These are phyloP conservation scores for Begonia fuchsioides DNA, from an alignment of 306 rosid genomes.

Conservation along the genomic window DNA sequence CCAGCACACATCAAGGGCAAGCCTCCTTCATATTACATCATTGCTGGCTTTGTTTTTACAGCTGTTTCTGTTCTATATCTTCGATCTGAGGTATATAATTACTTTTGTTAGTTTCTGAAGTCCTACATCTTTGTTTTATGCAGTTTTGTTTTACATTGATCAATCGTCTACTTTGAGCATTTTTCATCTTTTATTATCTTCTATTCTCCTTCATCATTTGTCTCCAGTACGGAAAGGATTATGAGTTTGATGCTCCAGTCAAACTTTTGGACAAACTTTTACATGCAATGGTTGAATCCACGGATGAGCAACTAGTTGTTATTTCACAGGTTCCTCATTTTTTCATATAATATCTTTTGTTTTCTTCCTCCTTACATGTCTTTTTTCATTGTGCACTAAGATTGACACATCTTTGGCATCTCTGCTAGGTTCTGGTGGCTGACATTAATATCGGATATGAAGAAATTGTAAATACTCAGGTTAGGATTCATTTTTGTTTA, in stretches of 20 bases:
- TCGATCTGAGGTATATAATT: slow-evolving; percentile 74
- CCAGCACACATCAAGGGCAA: slow-evolving; percentile 87
- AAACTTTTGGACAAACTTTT: slow-evolving; percentile 85
- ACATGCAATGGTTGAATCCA: slow-evolving; percentile 70
- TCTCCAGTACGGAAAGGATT: slow-evolving; percentile 84
- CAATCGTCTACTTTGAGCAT: no score
- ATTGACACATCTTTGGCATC: slow-evolving; percentile 3
- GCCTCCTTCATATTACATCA: slow-evolving; percentile 92
- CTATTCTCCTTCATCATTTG: slow-evolving; percentile 3
- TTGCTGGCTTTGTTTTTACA: slow-evolving; percentile 86
- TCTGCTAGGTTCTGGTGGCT: slow-evolving; percentile 80
- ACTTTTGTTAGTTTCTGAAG: no score
- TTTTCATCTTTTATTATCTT: not conserved
- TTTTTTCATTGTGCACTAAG: not conserved
- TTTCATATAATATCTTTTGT: no score
- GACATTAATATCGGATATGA: slow-evolving; percentile 92
- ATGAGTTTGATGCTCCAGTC: slow-evolving; percentile 86
- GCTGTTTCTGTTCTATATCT: slow-evolving; percentile 94
- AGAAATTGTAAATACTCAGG: slow-evolving; percentile 91
- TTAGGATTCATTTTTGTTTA: slow-evolving; percentile 6
- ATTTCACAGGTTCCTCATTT: slow-evolving; percentile 63
- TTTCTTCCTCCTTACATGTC: not conserved
- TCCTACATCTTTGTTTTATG: no score
- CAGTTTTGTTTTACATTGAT: no score
- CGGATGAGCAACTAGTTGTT: slow-evolving; percentile 82